phyloP scores from a whole-genome alignment of 1,284 basidiomycete species.

The Cryptococcus maquisensis region DNA sequence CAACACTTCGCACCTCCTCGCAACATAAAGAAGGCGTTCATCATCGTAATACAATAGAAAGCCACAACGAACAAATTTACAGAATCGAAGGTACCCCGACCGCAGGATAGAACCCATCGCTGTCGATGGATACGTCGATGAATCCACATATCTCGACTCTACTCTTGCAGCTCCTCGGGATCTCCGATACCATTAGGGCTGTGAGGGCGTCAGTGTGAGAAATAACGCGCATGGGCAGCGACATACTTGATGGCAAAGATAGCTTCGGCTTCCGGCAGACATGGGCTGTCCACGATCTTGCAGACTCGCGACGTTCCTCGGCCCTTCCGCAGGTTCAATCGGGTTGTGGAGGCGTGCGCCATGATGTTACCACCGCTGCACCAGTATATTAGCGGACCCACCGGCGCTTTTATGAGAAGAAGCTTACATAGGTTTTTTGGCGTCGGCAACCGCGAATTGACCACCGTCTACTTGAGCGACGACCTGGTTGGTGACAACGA shows the following conservation, averaged over 20 bases:
- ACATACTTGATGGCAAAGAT: conserved; percentile 82
- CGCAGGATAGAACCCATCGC: too few species aligned
- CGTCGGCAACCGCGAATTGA: conserved; percentile 77
- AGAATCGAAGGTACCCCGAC: too few species aligned
- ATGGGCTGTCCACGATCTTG: conserved; percentile 97
- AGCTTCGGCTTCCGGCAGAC: conserved; percentile 93
- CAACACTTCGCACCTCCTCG: too few species aligned
- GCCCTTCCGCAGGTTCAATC: conserved; percentile 89
- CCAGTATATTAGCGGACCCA: conserved; percentile 10
- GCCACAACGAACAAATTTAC: too few species aligned
- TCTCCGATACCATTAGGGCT: conserved; percentile 77
- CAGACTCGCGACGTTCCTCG: conserved; percentile 89
- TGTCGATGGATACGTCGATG: too few species aligned
- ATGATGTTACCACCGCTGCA: conserved; percentile 83
- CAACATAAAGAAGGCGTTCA: too few species aligned
- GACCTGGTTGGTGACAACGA: conserved; percentile 97
- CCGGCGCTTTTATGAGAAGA: not conserved
- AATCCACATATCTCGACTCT: not conserved
- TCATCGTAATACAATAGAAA: too few species aligned
- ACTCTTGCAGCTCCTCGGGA: conserved; percentile 70
- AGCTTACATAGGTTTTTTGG: conserved; percentile 80
- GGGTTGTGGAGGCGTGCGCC: conserved; percentile 90
- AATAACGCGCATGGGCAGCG: not conserved
- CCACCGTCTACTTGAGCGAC: conserved; percentile 95
- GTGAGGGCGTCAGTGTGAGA: conserved; percentile 7